phyloP scores from a whole-genome alignment of 208 protist genomes.

The Trypanosoma brucei region DNA sequence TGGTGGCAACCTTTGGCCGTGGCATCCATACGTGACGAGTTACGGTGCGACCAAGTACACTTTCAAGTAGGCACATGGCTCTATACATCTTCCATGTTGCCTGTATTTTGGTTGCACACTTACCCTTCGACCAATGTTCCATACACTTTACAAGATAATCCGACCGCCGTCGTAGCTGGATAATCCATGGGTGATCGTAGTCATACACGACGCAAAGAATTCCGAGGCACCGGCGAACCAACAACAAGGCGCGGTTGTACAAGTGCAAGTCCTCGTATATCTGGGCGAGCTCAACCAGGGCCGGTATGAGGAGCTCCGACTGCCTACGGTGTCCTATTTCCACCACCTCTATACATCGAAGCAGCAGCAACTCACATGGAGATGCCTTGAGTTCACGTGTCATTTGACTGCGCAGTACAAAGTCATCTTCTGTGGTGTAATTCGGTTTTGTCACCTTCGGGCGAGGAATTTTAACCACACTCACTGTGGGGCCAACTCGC shows the following conservation, averaged over 20 bases:
- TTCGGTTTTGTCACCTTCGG: constrained; percentile 26
- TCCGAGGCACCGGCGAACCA: constrained; percentile 78
- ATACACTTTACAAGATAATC: constrained; percentile 41
- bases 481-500: constrained; percentile 50
- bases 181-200: constrained; percentile 83
- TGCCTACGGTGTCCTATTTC: constrained; percentile 76
- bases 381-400: constrained; percentile 71
- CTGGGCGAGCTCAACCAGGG: constrained; percentile 66
- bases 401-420: constrained; percentile 81
- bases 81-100: constrained; percentile 76
- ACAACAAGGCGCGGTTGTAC: constrained; percentile 70
- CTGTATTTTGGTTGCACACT: constrained; percentile 78
- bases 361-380: constrained; percentile 77
- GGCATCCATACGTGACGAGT: constrained; percentile 62
- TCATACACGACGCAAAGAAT: constrained; percentile 82
- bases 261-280: constrained; percentile 80
- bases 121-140: constrained; percentile 39
- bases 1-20: constrained; percentile 28
- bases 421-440: constrained; percentile 56
- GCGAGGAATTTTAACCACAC: constrained; percentile 38
- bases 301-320: constrained; percentile 80
- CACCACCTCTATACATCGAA: constrained; percentile 82
- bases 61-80: constrained; percentile 59
- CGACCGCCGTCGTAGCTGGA: constrained; percentile 56
- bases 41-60: constrained; percentile 54